Base-by-base conservation (phyloP, 176 grass and related monocot genomes). In the Zea luxurians region DNA sequence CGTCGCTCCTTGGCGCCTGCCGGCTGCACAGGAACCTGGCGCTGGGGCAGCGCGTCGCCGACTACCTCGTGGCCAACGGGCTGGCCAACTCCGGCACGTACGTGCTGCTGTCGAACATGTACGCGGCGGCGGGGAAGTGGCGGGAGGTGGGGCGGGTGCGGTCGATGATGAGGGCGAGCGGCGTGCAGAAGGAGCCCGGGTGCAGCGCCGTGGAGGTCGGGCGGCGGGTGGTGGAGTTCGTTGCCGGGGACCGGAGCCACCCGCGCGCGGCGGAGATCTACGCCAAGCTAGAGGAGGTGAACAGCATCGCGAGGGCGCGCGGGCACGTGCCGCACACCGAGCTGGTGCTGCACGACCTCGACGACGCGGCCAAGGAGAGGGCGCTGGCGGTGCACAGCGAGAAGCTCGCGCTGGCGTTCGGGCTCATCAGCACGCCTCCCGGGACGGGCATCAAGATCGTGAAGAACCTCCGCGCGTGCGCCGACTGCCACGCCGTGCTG, bases 321-420 rank as follows among this genome's bases (percentile, higher is more conserved):
- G 95, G 95, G 16, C 93, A 98, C 77, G 77, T 83, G 43, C 95
- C 89, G 0, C 85, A 81, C 52, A 90, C 80, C 0, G 89, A 94
- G 46, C 73, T 92, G 61, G 95, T 94, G 57, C 87, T 94, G 66
- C 95, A 92, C 54, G 89, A 98, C 59, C 79, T 94, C 42, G 95
- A 92, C 15, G 83, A 18, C 18, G 3, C 0, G 17, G 53, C 70
- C 59, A 97, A 94, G 76, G 89, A 92, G 85, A 81, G 77, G 77
- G 85, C 70, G 13, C 82, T 97, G 17, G 89, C 79, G 0, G 87
- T 94, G 15, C 95, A 97, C 83, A 94, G 95, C 16, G 95, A 97
- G 95, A 97, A 91, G 70, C 60, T 97, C 7, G 95, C 95, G 1
- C 71, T 97, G 55, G 87, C 95, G 10, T 94, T 97, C 50, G 95